Percentiles rank a stretch among this genome's conserved stretches.
These are phyloP conservation scores for Phytomonas francai DNA, from an alignment of 208 protist species.

Conservation along the genomic window DNA sequence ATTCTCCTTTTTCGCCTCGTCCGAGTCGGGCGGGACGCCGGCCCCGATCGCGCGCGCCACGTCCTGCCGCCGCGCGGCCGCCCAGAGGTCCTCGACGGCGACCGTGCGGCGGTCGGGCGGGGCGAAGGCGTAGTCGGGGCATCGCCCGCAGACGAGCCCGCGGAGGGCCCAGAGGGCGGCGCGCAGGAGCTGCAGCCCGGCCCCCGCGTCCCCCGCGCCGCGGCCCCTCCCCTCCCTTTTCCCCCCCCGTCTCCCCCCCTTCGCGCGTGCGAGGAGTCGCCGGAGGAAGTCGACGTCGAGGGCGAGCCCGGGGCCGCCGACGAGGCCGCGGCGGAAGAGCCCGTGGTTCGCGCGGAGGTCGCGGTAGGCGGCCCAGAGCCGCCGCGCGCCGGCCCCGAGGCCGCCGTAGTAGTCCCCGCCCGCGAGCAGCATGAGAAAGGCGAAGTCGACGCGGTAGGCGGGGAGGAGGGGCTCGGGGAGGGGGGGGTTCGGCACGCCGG, in stretches of 20 bases:
- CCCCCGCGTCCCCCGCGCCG: constrained; percentile 14
- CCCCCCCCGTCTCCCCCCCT: too few species aligned
- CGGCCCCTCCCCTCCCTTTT: background rate
- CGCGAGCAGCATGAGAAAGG: constrained; percentile 66
- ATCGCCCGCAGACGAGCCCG: constrained; percentile 34
- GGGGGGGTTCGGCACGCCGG: constrained; percentile 32
- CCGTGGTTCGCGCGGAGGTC: constrained; percentile 59
- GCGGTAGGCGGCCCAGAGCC: constrained; percentile 66
- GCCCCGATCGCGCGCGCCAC: constrained; percentile 19
- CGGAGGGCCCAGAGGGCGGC: constrained; percentile 68
- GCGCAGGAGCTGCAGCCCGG: constrained; percentile 44
- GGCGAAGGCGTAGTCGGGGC: constrained; percentile 58
- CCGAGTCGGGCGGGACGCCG: background rate
- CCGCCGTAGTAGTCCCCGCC: constrained; percentile 79
- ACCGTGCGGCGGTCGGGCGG: background rate
- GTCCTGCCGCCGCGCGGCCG: constrained; percentile 23
- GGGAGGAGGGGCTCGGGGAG: constrained; percentile 38
- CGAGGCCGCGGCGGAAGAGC: constrained; percentile 38
- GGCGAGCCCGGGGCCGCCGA: constrained; percentile 27
- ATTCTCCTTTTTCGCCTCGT: background rate
- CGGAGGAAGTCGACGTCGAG: constrained; percentile 69
- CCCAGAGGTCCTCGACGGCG: constrained; percentile 23
- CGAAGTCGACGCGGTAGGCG: constrained; percentile 72
- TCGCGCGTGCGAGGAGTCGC: constrained; percentile 16
- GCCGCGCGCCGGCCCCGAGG: constrained; percentile 24